A percentile compares a stretch with the other conserved stretches of the same genome.
These are phyloP conservation scores for Naganishia albida DNA, from an alignment of 1,284 basidiomycete species.

Conservation along the genomic window DNA sequence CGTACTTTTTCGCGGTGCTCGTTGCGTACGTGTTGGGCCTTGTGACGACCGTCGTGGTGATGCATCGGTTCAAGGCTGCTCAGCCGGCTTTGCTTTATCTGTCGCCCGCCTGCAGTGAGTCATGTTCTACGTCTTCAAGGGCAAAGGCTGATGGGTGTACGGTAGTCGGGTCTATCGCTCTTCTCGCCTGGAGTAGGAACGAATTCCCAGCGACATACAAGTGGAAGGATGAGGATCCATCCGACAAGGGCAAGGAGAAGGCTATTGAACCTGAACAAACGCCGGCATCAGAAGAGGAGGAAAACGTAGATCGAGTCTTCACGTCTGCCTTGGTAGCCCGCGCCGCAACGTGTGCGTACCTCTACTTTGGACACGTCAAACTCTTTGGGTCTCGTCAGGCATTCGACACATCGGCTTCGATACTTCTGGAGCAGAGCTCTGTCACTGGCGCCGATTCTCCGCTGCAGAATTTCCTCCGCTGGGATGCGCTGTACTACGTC, in stretches of 20 bases:
- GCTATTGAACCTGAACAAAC: not conserved
- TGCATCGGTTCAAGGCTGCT: slow-evolving; percentile 76
- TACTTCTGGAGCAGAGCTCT: slow-evolving; percentile 33
- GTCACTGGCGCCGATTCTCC: slow-evolving; percentile 6
- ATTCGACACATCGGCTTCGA: slow-evolving; percentile 43
- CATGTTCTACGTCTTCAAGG: slow-evolving; percentile 3
- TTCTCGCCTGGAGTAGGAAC: slow-evolving; percentile 5
- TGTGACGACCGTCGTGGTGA: slow-evolving; percentile 76
- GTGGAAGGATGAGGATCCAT: slow-evolving; percentile 26
- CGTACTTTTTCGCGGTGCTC: slow-evolving; percentile 76
- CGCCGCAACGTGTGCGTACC: slow-evolving; percentile 22
- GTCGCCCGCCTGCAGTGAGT: slow-evolving; percentile 66
- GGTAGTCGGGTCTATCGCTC: slow-evolving; percentile 11
- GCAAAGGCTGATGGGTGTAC: not conserved
- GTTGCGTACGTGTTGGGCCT: slow-evolving; percentile 78
- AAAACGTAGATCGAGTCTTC: slow-evolving; percentile 14
- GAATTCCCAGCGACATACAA: slow-evolving; percentile 9
- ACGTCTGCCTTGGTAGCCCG: slow-evolving; percentile 13
- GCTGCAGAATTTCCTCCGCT: slow-evolving; percentile 60
- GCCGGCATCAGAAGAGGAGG: slow-evolving; percentile 2
- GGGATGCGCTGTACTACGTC: slow-evolving; percentile 84
- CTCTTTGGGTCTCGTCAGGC: slow-evolving; percentile 24
- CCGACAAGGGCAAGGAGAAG: not conserved
- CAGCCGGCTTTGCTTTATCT: slow-evolving; percentile 94
- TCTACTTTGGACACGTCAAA: slow-evolving; percentile 21